Base-by-base conservation (phyloP, 2,329 filamentous ascomycete species). In the Diaporthe citrichinensis region DNA sequence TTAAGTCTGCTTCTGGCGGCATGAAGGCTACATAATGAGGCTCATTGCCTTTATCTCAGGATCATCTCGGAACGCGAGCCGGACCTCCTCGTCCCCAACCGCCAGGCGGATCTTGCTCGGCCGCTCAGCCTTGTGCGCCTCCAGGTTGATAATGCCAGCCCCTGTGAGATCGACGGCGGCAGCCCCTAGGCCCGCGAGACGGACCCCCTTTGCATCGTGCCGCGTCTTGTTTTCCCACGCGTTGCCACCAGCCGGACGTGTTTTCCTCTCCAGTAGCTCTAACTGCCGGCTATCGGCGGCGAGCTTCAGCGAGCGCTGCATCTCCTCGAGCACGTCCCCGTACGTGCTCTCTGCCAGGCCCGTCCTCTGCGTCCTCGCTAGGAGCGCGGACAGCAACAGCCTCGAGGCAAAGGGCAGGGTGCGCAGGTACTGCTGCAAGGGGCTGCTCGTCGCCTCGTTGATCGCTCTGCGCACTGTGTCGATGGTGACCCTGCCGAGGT, bases 401-500 rank as follows among this genome's bases (percentile, higher is more conserved):
- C 98, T 98, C 17, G 93, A 92, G 36, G 93, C 90, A 57, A 98
- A 89, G 0, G 97, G 95, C 31, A 98, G 90, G 25, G 92, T 90
- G 68, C 95, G 94, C 49, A 99, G 90, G 81, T 95, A 95, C 82
- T 97, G 95, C 82, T 98, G 96, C 75, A 98, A 87, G 2, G 97
- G 97, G 74, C 95, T 98, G 5, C 94, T 95, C 0, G 96, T 98
- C 7, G 96, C 96, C 86, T 99, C 97, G 80, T 94, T 94, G 84
- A 99, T 98, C 49, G 97, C 97, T 81, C 94, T 92, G 84, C 98
- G 98, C 83, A 98, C 94, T 5, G 95, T 98, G 71, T 94, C 92
- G 81, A 98, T 98, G 1, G 95, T 98, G 55, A 99, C 97, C 71
- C 93, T 90, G 49, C 87, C 87, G 28, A 81, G 83, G 62, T 74